phyloP scores from a whole-genome alignment of 768 basidiomycete species.

The Rhodosporidiobolus odoratus region DNA sequence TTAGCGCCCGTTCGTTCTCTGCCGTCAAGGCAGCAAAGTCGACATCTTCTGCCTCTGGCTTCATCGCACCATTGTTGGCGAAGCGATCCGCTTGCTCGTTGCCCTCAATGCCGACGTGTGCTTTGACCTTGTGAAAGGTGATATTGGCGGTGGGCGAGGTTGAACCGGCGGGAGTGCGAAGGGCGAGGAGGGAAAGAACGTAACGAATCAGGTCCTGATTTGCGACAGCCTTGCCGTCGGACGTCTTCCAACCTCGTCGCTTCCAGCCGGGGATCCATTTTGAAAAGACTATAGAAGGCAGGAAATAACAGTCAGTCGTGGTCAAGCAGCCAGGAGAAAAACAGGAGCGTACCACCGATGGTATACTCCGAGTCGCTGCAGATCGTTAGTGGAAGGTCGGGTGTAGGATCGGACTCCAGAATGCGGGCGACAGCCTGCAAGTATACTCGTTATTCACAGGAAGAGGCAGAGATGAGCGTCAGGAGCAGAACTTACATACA shows the following conservation, averaged over 20 bases:
- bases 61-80: conserved; percentile 58
- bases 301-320: not conserved
- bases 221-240: conserved; percentile 59
- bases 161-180: conserved; percentile 15
- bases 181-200: conserved; percentile 52
- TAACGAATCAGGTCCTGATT: conserved; percentile 70
- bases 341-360: conserved; percentile 59
- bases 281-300: conserved; percentile 16
- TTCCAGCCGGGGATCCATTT: conserved; percentile 33
- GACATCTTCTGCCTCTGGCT: conserved; percentile 52
- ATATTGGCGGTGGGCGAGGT: conserved; percentile 52
- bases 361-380: conserved; percentile 82
- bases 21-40: conserved; percentile 49
- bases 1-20: conserved; percentile 19
- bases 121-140: conserved; percentile 65
- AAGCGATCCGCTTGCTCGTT: conserved; percentile 81
- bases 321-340: not conserved
- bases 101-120: conserved; percentile 68
- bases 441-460: not conserved
- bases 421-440: conserved; percentile 73
- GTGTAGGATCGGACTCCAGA: conserved; percentile 63
- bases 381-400: conserved; percentile 59
- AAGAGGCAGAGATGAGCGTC: not conserved
- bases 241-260: conserved; percentile 50
- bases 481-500: conserved; percentile 58